Conservation (phyloP, 495 filamentous ascomycete genomes). For the Chaetomidium leptoderma region DNA sequence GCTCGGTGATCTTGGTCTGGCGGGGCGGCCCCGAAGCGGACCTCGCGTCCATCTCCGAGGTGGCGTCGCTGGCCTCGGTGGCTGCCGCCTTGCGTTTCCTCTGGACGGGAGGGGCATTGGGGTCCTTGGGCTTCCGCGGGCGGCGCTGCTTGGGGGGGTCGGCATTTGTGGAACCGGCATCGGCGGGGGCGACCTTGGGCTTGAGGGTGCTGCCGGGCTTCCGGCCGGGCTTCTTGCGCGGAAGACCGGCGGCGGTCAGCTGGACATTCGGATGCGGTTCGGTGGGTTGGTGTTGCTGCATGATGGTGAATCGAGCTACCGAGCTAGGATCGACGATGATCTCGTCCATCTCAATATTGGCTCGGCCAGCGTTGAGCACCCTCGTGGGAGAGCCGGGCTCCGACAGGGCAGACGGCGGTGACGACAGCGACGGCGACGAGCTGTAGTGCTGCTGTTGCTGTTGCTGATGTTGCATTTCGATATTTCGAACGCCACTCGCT, state of each 20-base stretch:
- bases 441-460: conserved; percentile 24
- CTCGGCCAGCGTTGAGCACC: conserved; percentile 31
- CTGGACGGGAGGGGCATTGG: conserved; percentile 49
- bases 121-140: conserved; percentile 53
- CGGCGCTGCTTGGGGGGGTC: conserved; percentile 51
- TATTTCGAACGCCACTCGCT: conserved; percentile 16
- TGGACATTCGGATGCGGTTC: conserved; percentile 25
- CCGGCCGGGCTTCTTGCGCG: conserved; percentile 47
- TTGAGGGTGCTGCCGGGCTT: conserved; percentile 50
- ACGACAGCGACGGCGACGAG: conserved; percentile 37
- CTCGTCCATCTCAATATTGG: conserved; percentile 39
- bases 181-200: conserved; percentile 40
- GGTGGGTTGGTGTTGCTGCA: conserved; percentile 30
- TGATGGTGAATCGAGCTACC: conserved; percentile 28
- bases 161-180: conserved; percentile 39
- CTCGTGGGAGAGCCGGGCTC: conserved; percentile 36
- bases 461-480: conserved; percentile 22
- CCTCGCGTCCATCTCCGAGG: conserved; percentile 21
- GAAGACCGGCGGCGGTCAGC: conserved; percentile 45
- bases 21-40: conserved; percentile 25
- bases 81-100: conserved; percentile 49
- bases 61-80: conserved; percentile 31
- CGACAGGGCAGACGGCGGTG: conserved; percentile 35
- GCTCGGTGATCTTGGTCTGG: conserved; percentile 39
- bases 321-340: conserved; percentile 38